phyloP scores from a whole-genome alignment of 768 basidiomycete genomes.

The Fibroporia radiculosa region DNA sequence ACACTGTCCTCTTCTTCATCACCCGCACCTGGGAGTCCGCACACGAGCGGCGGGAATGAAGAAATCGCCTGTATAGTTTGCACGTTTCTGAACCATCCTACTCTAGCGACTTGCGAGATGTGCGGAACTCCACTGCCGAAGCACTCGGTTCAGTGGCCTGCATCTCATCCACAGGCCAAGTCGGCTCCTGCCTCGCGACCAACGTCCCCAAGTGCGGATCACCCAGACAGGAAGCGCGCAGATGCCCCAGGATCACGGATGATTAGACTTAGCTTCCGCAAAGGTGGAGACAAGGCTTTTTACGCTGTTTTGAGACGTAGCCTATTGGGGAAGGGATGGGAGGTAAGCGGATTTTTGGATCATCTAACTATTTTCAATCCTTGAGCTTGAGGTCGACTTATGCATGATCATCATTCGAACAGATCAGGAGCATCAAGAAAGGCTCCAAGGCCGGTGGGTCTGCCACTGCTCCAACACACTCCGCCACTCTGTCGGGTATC shows the following conservation, averaged over 20 bases:
- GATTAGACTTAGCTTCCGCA: slow-evolving; percentile 84
- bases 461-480: background rate
- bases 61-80: slow-evolving; percentile 74
- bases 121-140: slow-evolving; percentile 65
- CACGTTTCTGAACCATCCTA: slow-evolving; percentile 86
- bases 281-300: slow-evolving; percentile 80
- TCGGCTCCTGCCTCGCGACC: slow-evolving; percentile 66
- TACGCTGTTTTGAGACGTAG: slow-evolving; percentile 71
- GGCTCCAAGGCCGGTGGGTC: background rate
- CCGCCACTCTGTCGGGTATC: slow-evolving; percentile 37
- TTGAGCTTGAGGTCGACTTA: background rate
- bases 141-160: slow-evolving; percentile 12
- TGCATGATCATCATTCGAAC: slow-evolving; percentile 10
- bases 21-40: background rate
- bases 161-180: slow-evolving; percentile 28
- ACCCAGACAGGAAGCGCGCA: too few relatives aligned
- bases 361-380: background rate
- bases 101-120: slow-evolving; percentile 72
- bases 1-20: slow-evolving; percentile 1
- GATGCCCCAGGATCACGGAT: slow-evolving; percentile 33
- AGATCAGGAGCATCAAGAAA: slow-evolving; percentile 5
- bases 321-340: slow-evolving; percentile 70
- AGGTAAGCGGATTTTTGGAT: slow-evolving; percentile 30
- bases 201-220: slow-evolving; percentile 36
- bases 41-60: slow-evolving; percentile 10